A percentile compares a stretch with the other conserved stretches of the same genome.
These are phyloP conservation scores for Tulasnella sp. DNA, from an alignment of 768 basidiomycete species.

Conservation along the genomic window DNA sequence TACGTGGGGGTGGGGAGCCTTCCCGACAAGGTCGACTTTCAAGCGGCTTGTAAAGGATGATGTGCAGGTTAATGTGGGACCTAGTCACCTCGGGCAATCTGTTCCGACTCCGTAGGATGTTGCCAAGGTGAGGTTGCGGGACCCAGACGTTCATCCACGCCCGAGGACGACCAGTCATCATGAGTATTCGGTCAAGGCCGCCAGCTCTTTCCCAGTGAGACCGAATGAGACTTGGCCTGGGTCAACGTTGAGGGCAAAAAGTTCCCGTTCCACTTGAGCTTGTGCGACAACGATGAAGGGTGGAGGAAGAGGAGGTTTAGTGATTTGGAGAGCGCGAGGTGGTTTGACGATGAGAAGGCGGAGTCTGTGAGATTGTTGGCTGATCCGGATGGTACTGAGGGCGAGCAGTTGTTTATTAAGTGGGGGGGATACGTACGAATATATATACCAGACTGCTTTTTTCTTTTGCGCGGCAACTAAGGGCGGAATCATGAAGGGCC, in stretches of 20 bases:
- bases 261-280: conserved; percentile 66
- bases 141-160: conserved; percentile 18
- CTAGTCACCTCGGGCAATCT: not conserved
- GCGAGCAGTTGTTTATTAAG: conserved; percentile 61
- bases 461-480: no score
- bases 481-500: no score
- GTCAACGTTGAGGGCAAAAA: conserved; percentile 53
- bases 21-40: conserved; percentile 70
- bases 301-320: not conserved
- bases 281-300: conserved; percentile 36
- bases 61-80: not conserved
- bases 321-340: conserved; percentile 33
- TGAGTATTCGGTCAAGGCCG: conserved; percentile 47
- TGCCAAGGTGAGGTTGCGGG: conserved; percentile 27
- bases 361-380: conserved; percentile 60
- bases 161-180: conserved; percentile 26
- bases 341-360: conserved; percentile 50
- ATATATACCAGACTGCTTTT: no score
- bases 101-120: not conserved
- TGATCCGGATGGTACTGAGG: conserved; percentile 51
- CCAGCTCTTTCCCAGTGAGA: conserved; percentile 47
- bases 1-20: conserved; percentile 94
- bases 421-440: conserved; percentile 71
- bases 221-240: conserved; percentile 55
- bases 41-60: conserved; percentile 7